phyloP scores from a whole-genome alignment of 768 basidiomycete genomes.

The Termitomyces sp. region DNA sequence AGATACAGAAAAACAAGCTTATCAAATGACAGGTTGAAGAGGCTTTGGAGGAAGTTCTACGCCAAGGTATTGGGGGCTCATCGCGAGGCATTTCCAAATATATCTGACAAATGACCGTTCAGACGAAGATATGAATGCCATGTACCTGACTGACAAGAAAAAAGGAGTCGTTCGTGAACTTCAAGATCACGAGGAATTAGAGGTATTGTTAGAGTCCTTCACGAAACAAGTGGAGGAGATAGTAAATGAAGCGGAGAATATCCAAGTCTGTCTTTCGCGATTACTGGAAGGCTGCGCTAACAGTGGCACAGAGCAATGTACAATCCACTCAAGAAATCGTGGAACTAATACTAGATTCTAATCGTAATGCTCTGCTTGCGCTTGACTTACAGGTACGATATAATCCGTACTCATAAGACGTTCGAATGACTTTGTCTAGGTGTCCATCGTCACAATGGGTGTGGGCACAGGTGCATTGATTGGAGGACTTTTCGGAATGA shows the following conservation, averaged over 20 bases:
- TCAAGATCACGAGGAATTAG: constrained; percentile 89
- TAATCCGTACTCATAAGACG: not conserved
- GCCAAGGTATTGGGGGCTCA: constrained; percentile 55
- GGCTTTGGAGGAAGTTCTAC: constrained; percentile 86
- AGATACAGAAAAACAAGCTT: not conserved
- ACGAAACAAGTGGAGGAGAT: constrained; percentile 97
- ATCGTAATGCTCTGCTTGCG: constrained; percentile 87
- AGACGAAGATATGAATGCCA: constrained; percentile 94
- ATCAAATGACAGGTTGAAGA: constrained; percentile 62
- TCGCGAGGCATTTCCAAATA: not conserved
- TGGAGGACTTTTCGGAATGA: constrained; percentile 95
- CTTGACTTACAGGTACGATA: constrained; percentile 76
- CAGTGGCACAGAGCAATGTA: constrained; percentile 67
- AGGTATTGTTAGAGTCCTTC: constrained; percentile 90
- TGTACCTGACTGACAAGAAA: constrained; percentile 91
- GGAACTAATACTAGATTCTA: constrained; percentile 93
- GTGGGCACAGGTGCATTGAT: constrained; percentile 86
- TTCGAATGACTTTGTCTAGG: constrained; percentile 31
- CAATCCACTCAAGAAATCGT: constrained; percentile 98
- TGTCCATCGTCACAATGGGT: constrained; percentile 94
- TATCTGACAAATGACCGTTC: constrained; percentile 3
- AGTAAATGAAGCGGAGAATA: constrained; percentile 87
- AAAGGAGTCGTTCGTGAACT: constrained; percentile 51
- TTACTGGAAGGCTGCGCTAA: not conserved
- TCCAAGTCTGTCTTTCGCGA: constrained; percentile 48